Conservation (phyloP, 257 asterid genomes). For the Nicotiana tomentosiformis region DNA sequence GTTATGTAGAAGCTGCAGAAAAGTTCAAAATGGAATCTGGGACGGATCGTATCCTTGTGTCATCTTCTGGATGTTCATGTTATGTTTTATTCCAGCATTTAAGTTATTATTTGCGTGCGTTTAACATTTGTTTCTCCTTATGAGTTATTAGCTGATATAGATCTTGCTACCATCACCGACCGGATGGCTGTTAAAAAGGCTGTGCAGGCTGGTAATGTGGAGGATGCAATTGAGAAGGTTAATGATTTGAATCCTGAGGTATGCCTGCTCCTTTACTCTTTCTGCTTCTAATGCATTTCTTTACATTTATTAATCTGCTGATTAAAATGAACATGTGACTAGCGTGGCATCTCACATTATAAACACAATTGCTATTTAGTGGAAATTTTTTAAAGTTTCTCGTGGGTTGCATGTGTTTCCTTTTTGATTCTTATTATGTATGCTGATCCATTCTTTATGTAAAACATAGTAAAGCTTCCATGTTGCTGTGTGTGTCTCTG, state of each 20-base stretch:
- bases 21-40: slow-evolving; percentile 72
- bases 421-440: not conserved
- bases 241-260: slow-evolving; percentile 93
- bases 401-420: not conserved
- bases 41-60: slow-evolving; percentile 65
- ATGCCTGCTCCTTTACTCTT: not conserved
- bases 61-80: not conserved
- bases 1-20: slow-evolving; percentile 76
- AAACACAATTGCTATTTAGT: not conserved
- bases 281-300: not conserved
- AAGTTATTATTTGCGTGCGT: not conserved
- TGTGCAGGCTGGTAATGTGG: slow-evolving; percentile 74
- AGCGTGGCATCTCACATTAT: not conserved
- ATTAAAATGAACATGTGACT: not conserved
- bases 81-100: not conserved
- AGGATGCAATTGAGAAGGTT: slow-evolving; percentile 83
- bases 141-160: slow-evolving; percentile 63
- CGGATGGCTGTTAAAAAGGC: slow-evolving; percentile 92
- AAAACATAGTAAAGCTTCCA: not conserved
- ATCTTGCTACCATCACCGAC: slow-evolving; percentile 68
- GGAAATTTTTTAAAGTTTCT: not conserved
- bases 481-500: not conserved
- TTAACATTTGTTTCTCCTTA: slow-evolving; percentile 36
- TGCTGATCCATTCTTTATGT: not conserved
- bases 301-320: not conserved